Percentiles rank a stretch among this genome's conserved stretches.
phyloP scores from a whole-genome alignment of 2,329 filamentous ascomycete genomes.

The Penicillium expansum region DNA sequence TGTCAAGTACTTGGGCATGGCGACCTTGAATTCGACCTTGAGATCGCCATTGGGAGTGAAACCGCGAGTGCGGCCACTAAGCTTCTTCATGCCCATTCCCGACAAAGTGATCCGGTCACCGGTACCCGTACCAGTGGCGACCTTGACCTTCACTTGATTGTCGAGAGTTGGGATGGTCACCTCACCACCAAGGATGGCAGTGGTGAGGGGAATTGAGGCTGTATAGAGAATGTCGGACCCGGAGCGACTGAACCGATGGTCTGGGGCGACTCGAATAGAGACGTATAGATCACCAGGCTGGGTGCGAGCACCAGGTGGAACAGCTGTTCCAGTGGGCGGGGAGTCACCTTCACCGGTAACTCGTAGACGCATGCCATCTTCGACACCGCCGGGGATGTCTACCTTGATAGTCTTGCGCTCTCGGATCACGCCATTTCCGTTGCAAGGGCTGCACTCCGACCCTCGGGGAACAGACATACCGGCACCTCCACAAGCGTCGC shows the following conservation, averaged over 20 bases:
- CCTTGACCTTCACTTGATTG: conserved; percentile 83
- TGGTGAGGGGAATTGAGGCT: conserved; percentile 85
- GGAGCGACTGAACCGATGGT: conserved; percentile 81
- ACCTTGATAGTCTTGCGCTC: conserved; percentile 80
- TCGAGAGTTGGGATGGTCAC: conserved; percentile 87
- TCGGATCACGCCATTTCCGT: conserved; percentile 77
- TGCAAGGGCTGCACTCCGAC: conserved; percentile 75
- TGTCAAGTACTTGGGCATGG: conserved; percentile 91
- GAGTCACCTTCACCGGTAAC: conserved; percentile 85
- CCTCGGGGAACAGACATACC: conserved; percentile 74
- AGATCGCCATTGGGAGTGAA: conserved; percentile 68
- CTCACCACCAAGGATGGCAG: conserved; percentile 86
- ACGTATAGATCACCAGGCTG: conserved; percentile 87
- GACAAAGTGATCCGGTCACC: conserved; percentile 86
- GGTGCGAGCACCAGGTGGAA: conserved; percentile 61
- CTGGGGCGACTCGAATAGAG: conserved; percentile 81
- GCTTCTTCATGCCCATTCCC: conserved; percentile 91
- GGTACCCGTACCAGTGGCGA: conserved; percentile 85
- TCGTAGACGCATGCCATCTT: conserved; percentile 90
- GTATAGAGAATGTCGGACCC: conserved; percentile 93
- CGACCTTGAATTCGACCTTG: conserved; percentile 88
- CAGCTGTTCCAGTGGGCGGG: conserved; percentile 69
- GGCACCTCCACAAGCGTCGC: conserved; percentile 73
- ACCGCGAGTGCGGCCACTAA: conserved; percentile 62
- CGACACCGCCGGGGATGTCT: conserved; percentile 91